A percentile compares a stretch with the other conserved stretches of the same genome.
phyloP scores from a whole-genome alignment of 2,329 filamentous ascomycete species.

The Sphaerulina populicola region DNA sequence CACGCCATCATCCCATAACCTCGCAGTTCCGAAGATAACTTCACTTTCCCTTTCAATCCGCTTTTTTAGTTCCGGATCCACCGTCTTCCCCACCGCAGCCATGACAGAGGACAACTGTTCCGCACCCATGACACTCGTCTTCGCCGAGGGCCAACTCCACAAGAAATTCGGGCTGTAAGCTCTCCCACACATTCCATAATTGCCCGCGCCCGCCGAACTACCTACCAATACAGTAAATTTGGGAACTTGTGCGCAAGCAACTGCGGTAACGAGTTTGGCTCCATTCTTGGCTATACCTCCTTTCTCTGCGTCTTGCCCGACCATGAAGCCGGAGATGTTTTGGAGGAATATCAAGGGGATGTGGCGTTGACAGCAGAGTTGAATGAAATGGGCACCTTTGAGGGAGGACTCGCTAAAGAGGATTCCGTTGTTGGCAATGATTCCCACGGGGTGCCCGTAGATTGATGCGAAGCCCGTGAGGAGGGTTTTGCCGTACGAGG shows the following conservation, averaged over 20 bases:
- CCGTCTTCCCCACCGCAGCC: slow-evolving; percentile 80
- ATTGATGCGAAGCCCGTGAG: slow-evolving; percentile 82
- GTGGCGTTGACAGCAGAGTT: slow-evolving; percentile 81
- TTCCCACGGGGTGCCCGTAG: slow-evolving; percentile 82
- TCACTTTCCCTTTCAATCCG: slow-evolving; percentile 87
- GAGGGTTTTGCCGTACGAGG: slow-evolving; percentile 76
- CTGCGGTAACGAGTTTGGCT: slow-evolving; percentile 90
- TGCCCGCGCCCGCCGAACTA: slow-evolving; percentile 83
- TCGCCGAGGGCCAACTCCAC: slow-evolving; percentile 98
- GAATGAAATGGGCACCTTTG: slow-evolving; percentile 95
- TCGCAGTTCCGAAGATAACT: slow-evolving; percentile 75
- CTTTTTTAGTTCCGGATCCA: slow-evolving; percentile 69
- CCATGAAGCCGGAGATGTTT: slow-evolving; percentile 98
- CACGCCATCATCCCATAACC: slow-evolving; percentile 66
- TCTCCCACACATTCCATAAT: slow-evolving; percentile 95
- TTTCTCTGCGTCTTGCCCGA: slow-evolving; percentile 81
- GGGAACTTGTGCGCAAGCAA: slow-evolving; percentile 86
- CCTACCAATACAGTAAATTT: slow-evolving; percentile 98
- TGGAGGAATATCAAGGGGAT: slow-evolving; percentile 90
- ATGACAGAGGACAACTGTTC: slow-evolving; percentile 90
- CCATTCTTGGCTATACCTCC: slow-evolving; percentile 97
- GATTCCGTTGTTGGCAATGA: slow-evolving; percentile 93
- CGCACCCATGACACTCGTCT: slow-evolving; percentile 89
- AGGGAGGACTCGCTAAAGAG: slow-evolving; percentile 80
- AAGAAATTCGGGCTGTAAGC: slow-evolving; percentile 86